A percentile compares a stretch with the other conserved stretches of the same genome.
Evolutionary conservation across 31 red algal genomes (phyloP).

Genomic region (Odonthalia washingtoniensis): DNA sequence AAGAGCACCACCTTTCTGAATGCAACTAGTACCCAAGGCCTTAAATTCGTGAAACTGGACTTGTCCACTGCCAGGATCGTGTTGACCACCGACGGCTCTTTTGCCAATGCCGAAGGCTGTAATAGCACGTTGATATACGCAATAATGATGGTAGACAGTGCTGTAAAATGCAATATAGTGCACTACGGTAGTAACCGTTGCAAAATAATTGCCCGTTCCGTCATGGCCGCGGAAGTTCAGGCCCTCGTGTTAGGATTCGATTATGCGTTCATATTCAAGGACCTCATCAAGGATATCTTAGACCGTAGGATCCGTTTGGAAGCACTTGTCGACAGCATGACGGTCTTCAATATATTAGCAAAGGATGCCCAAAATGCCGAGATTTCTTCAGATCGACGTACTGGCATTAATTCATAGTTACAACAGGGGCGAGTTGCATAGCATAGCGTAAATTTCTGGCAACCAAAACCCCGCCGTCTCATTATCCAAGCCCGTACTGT

Average conservation of each 20-base stretch:
- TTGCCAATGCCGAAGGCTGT: slow-evolving; percentile 39
- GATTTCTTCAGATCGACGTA: slow-evolving; percentile 39
- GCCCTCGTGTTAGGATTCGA: slow-evolving; percentile 39
- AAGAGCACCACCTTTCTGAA: too few relatives aligned
- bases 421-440: slow-evolving; percentile 2
- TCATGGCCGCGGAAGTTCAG: slow-evolving; percentile 26
- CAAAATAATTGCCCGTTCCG: background rate
- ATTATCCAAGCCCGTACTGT: too few relatives aligned
- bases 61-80: slow-evolving; percentile 8
- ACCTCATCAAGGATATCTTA: background rate
- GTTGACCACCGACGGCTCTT: slow-evolving; percentile 35
- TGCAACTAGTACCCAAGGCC: too few relatives aligned
- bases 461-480: too few relatives aligned
- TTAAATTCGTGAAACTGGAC: too few relatives aligned
- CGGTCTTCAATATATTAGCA: slow-evolving; percentile 21
- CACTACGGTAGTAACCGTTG: slow-evolving; percentile 36
- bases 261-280: slow-evolving; percentile 1
- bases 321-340: slow-evolving; percentile 29
- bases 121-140: slow-evolving; percentile 42
- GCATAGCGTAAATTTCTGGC: too few relatives aligned
- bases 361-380: slow-evolving; percentile 11
- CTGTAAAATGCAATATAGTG: slow-evolving; percentile 8
- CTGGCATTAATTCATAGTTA: background rate
- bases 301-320: background rate
- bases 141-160: slow-evolving; percentile 17